Percentiles rank a stretch among this genome's conserved stretches.
Conservation (phyloP, 805 yeast species). For the Spathaspora boniae region DNA sequence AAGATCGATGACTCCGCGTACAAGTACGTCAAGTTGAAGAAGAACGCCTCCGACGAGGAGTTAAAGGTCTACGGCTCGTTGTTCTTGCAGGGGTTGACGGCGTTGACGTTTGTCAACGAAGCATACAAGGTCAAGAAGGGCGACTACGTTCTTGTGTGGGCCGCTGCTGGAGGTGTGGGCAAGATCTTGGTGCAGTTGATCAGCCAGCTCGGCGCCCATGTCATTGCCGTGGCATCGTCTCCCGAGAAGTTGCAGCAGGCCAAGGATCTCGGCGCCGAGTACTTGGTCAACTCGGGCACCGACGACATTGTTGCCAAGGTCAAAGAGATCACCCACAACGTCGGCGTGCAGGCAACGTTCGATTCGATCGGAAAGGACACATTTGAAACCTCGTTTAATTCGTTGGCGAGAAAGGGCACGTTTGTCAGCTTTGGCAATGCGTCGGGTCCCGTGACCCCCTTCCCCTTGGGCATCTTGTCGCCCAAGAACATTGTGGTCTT, state of each 20-base stretch:
- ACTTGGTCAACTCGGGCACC: constrained; percentile 50
- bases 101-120: constrained; percentile 64
- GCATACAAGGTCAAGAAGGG: constrained; percentile 65
- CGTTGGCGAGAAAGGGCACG: constrained; percentile 68
- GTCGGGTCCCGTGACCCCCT: constrained; percentile 76
- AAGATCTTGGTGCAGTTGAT: constrained; percentile 64
- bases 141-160: constrained; percentile 75
- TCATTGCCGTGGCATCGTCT: constrained; percentile 81
- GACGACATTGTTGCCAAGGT: constrained; percentile 59
- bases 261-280: constrained; percentile 73
- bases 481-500: constrained; percentile 60
- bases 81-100: constrained; percentile 74
- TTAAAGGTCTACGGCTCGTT: constrained; percentile 58
- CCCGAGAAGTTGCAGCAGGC: constrained; percentile 68
- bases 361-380: constrained; percentile 82
- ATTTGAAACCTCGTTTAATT: constrained; percentile 57
- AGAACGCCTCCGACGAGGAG: constrained; percentile 43
- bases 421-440: constrained; percentile 81
- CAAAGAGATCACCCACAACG: constrained; percentile 55
- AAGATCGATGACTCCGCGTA: constrained; percentile 32
- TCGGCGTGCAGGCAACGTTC: constrained; percentile 66
- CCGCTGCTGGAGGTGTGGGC: constrained; percentile 97
- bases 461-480: constrained; percentile 47
- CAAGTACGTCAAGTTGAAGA: constrained; percentile 44
- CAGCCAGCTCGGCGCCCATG: constrained; percentile 64